Evolutionary conservation across 2,329 filamentous ascomycete genomes (phyloP).

Genomic region (Alternaria arbusti): DNA sequence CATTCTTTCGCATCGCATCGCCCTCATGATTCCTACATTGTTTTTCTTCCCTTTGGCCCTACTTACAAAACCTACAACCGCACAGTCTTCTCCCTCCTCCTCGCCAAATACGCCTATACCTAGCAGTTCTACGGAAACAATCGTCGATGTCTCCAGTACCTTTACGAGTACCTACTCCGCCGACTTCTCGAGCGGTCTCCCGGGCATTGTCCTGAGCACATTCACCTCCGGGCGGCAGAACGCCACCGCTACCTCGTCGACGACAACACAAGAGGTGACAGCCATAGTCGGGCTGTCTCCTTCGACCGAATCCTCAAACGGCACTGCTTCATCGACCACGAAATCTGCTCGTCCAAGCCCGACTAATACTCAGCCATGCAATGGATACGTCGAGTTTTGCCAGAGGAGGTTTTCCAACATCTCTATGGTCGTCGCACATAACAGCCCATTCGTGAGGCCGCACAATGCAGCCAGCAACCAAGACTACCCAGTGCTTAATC

Average conservation of each 20-base stretch:
- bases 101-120: conserved; percentile 6
- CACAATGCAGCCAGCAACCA: conserved; percentile 46
- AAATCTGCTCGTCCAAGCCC: conserved; percentile 15
- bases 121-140: conserved; percentile 12
- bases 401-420: conserved; percentile 42
- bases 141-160: neutral
- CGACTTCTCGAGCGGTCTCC: neutral
- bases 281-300: conserved; percentile 25
- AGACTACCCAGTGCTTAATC: conserved; percentile 30
- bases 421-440: conserved; percentile 46
- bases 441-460: conserved; percentile 40
- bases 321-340: conserved; percentile 15
- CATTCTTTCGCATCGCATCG: conserved; percentile 16
- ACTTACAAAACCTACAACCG: conserved; percentile 11
- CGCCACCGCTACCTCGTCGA: conserved; percentile 16
- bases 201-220: conserved; percentile 4
- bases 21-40: conserved; percentile 20
- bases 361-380: conserved; percentile 42
- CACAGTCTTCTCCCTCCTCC: conserved; percentile 19
- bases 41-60: conserved; percentile 12
- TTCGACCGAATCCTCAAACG: conserved; percentile 14
- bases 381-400: conserved; percentile 46
- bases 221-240: conserved; percentile 16
- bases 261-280: conserved; percentile 20
- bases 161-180: neutral